A percentile compares a stretch with the other conserved stretches of the same genome.
Conservation (phyloP, 208 protist genomes). For the Porcisia hertigi region DNA sequence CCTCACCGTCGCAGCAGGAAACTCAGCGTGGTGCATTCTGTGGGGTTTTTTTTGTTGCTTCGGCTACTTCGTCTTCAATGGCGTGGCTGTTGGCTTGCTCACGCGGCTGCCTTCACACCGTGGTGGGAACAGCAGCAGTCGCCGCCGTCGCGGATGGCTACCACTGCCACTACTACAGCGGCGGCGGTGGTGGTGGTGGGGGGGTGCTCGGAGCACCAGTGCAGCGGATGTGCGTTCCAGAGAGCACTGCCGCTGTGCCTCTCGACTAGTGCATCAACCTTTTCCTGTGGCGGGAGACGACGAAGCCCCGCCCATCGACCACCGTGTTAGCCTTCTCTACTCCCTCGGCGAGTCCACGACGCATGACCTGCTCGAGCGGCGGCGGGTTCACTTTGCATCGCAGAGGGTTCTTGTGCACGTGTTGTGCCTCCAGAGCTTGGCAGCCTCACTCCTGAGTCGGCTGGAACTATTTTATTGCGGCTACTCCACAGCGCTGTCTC, state of each 20-base stretch:
- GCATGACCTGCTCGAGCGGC: constrained; percentile 39
- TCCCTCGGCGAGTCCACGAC: constrained; percentile 42
- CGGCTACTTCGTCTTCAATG: constrained; percentile 7
- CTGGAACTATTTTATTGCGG: constrained; percentile 42
- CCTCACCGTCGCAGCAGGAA: not conserved
- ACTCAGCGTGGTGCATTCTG: constrained; percentile 8
- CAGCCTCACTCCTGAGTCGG: constrained; percentile 44
- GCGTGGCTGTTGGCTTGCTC: constrained; percentile 10
- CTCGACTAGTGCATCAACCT: constrained; percentile 11
- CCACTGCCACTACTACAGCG: no score
- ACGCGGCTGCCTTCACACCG: constrained; percentile 17
- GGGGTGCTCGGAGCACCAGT: not conserved
- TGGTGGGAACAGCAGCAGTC: not conserved
- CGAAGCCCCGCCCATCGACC: constrained; percentile 23
- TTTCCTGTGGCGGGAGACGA: constrained; percentile 1
- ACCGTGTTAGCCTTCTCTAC: constrained; percentile 47
- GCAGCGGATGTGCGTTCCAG: not conserved
- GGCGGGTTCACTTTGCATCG: constrained; percentile 32
- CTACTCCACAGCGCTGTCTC: constrained; percentile 51
- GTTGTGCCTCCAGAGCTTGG: constrained; percentile 44
- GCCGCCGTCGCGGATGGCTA: not conserved
- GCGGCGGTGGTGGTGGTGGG: not conserved
- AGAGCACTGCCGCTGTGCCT: not conserved
- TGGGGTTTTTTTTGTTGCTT: not conserved
- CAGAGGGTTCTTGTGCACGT: constrained; percentile 51